Evolutionary conservation across 192 early-diverging fungal species (phyloP).

Genomic region (Coemansia sp.): DNA sequence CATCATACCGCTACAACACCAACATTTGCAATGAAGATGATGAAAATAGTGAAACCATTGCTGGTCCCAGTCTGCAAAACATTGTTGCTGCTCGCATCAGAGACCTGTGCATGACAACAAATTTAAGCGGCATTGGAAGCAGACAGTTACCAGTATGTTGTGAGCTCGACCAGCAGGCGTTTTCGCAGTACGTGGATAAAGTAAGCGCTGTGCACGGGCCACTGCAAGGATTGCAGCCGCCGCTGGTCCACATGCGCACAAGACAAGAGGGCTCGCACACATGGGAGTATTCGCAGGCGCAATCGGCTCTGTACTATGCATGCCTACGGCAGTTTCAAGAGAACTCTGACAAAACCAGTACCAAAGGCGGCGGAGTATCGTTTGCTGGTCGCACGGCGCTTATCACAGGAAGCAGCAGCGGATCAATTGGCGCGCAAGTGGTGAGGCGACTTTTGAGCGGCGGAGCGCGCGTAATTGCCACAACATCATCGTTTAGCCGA

Average conservation of each 20-base stretch:
- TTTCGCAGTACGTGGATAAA: conserved; percentile 81
- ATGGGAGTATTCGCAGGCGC: conserved; percentile 20
- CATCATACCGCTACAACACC: conserved; percentile 17
- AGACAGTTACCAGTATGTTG: conserved; percentile 61
- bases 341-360: conserved; percentile 41
- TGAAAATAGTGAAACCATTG: too few species aligned
- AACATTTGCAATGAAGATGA: background rate
- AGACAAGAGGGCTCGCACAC: conserved; percentile 7
- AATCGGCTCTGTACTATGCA: conserved; percentile 20
- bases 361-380: conserved; percentile 59
- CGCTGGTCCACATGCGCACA: conserved; percentile 43
- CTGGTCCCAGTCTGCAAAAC: too few species aligned
- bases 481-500: conserved; percentile 79
- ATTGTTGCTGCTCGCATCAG: conserved; percentile 55
- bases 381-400: conserved; percentile 80
- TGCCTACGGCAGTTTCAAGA: conserved; percentile 61
- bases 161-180: conserved; percentile 80
- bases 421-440: conserved; percentile 85
- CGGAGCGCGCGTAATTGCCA: conserved; percentile 63
- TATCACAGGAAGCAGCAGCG: conserved; percentile 87
- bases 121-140: background rate
- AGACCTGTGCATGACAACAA: conserved; percentile 56
- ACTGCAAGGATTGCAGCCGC: conserved; percentile 51
- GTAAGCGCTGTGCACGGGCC: conserved; percentile 64
- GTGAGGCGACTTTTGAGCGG: conserved; percentile 82